Evolutionary conservation across 2,329 filamentous ascomycete genomes (phyloP), one percentile per base, ranked within the genome.

Genomic region (Exophiala dermatitidis): DNA sequence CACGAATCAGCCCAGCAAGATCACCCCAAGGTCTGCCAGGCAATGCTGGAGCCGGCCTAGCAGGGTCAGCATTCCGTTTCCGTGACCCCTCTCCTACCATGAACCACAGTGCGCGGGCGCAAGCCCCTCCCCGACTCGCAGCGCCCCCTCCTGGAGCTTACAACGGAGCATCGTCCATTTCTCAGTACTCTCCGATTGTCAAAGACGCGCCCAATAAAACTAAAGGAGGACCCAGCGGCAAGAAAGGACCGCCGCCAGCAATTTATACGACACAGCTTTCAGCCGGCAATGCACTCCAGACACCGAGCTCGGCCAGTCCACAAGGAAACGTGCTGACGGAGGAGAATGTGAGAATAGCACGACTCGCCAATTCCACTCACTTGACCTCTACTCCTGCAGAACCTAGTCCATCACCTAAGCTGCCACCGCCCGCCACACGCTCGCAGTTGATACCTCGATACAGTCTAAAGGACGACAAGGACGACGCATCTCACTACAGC

Each of bases 111-210:
- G 53, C 43, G 26, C 56, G 61, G 26, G 57, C 60, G 31, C 52
- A 58, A 48, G 57, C 59, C n/a, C 60, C 60, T 32, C 46, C 54
- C 12, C 53, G 57, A 4, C 50, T 63, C n/a, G 53, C 44, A 26
- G 53, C 59, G 6, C 58, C 58, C 12, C 50, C 58, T 33, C 58
- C 58, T 2, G 60, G 61, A 32, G 60, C 61, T 30, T 63, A 56
- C 50, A 63, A 63, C 41, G 61, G 61, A 12, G 56, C 56, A 7
- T 63, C 61, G 12, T 54, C 61, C 9, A 62, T 62, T 36, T 63
- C 61, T 29, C 61, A 60, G 54, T 63, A 63, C 44, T 63, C 61
- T 9, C 61, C 61, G 4, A 62, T 63, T 28, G 58, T 62, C 29
- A 62, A 62, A 51, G 58, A 58, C n/a, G 43, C 56, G 26, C 55